These are phyloP conservation scores for Ustilago lituana DNA, from an alignment of 1,284 basidiomycete species.

Conservation along the genomic window DNA sequence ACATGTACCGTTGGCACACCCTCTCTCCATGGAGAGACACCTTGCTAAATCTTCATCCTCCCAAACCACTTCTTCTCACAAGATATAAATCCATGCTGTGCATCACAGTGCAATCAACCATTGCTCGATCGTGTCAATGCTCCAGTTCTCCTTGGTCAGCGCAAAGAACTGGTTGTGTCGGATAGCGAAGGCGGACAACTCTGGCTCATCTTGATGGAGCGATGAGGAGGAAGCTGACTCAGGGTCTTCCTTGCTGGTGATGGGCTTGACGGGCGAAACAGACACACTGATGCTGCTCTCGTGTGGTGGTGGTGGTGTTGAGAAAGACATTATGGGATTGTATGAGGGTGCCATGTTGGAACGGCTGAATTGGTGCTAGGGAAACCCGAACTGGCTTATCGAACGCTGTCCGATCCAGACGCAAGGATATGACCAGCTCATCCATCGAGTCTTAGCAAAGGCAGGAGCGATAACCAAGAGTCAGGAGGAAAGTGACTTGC, in stretches of 20 bases:
- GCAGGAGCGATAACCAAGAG: too few relatives aligned
- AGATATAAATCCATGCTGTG: too few relatives aligned
- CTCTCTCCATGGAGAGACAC: too few relatives aligned
- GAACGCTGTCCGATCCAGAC: not conserved
- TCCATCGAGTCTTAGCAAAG: slow-evolving; percentile 2
- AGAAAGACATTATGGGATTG: not conserved
- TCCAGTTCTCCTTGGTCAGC: slow-evolving; percentile 35
- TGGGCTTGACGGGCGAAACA: slow-evolving; percentile 5
- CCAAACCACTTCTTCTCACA: too few relatives aligned
- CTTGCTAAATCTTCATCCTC: too few relatives aligned
- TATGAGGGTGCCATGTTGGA: slow-evolving; percentile 5
- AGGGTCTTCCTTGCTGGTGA: slow-evolving; percentile 14
- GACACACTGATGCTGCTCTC: not conserved
- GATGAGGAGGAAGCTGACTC: slow-evolving; percentile 3
- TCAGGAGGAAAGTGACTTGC: not conserved
- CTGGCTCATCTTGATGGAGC: slow-evolving; percentile 1
- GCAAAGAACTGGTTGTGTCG: slow-evolving; percentile 30
- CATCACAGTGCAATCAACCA: too few relatives aligned
- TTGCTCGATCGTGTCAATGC: too few relatives aligned
- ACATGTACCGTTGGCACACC: too few relatives aligned
- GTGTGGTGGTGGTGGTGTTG: slow-evolving; percentile 7
- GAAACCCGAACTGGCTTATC: not conserved
- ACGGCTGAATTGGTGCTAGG: not conserved
- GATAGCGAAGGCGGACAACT: slow-evolving; percentile 23
- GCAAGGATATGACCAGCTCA: not conserved